A percentile compares a stretch with the other conserved stretches of the same genome.
These are phyloP conservation scores for Mariannaea elegans DNA, from an alignment of 2,329 filamentous ascomycete genomes.

Conservation along the genomic window DNA sequence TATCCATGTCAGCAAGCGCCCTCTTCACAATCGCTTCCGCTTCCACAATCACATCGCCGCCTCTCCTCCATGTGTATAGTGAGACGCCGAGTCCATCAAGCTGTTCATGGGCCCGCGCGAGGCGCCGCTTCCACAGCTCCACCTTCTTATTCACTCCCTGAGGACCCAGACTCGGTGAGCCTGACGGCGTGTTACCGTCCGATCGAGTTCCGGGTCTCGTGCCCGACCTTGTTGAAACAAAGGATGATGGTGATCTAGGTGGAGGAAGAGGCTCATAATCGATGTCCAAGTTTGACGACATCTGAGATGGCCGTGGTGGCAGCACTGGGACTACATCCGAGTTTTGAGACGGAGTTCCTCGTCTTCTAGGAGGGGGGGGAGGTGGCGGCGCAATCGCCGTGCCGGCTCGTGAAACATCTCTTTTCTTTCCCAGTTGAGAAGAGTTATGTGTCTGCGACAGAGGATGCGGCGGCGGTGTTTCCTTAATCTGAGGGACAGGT, in stretches of 20 bases:
- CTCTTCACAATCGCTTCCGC: slow-evolving; percentile 71
- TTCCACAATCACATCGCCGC: slow-evolving; percentile 74
- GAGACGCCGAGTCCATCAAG: slow-evolving; percentile 72
- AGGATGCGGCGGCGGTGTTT: slow-evolving; percentile 46
- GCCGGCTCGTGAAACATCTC: slow-evolving; percentile 20
- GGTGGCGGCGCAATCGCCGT: slow-evolving; percentile 45
- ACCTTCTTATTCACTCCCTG: slow-evolving; percentile 70
- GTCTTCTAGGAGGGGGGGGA: slow-evolving; percentile 58
- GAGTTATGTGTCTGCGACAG: slow-evolving; percentile 53
- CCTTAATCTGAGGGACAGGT: slow-evolving; percentile 32
- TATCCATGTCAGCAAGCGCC: slow-evolving; percentile 56
- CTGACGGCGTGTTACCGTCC: slow-evolving; percentile 45
- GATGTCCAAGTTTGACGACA: slow-evolving; percentile 50
- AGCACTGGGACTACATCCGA: slow-evolving; percentile 40
- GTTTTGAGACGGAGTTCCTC: slow-evolving; percentile 50
- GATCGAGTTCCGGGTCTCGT: slow-evolving; percentile 43
- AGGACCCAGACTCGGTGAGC: slow-evolving; percentile 47
- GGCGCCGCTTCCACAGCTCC: slow-evolving; percentile 75
- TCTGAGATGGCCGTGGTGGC: slow-evolving; percentile 43
- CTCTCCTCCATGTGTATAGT: slow-evolving; percentile 77
- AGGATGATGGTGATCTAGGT: slow-evolving; percentile 36
- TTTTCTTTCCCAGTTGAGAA: slow-evolving; percentile 41
- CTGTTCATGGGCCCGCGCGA: slow-evolving; percentile 69
- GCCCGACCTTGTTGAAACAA: slow-evolving; percentile 38
- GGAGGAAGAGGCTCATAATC: slow-evolving; percentile 53